These are phyloP conservation scores for Vinca minor DNA, from an alignment of 257 asterid genomes.

Conservation along the genomic window DNA sequence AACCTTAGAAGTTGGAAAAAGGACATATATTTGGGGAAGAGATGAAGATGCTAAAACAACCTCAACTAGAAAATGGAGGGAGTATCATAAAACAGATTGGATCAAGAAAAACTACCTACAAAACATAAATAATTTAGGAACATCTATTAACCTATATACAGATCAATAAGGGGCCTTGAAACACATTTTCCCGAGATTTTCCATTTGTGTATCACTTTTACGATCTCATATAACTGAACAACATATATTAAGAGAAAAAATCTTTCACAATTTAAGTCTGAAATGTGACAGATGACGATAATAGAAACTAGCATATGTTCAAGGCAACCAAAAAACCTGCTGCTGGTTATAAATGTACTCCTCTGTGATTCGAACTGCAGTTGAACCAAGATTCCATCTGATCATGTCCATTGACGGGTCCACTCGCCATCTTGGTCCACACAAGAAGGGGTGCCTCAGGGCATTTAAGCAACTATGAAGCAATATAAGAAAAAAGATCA, in stretches of 20 bases:
- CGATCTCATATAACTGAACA: not conserved
- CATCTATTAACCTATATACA: not conserved
- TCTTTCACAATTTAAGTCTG: not conserved
- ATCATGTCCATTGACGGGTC: constrained; percentile 77
- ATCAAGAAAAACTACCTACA: not conserved
- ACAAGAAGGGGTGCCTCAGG: constrained; percentile 89
- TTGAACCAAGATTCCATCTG: constrained; percentile 94
- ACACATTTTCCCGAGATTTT: not conserved
- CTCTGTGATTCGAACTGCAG: constrained; percentile 86
- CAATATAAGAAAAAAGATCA: not conserved
- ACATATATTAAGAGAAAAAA: not conserved
- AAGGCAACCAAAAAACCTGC: constrained; percentile 50
- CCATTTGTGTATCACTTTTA: not conserved
- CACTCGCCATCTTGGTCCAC: constrained; percentile 97
- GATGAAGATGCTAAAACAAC: too few relatives aligned
- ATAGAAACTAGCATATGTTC: not conserved
- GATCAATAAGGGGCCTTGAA: not conserved
- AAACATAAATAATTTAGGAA: not conserved
- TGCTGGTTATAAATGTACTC: constrained; percentile 85
- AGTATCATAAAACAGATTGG: not conserved
- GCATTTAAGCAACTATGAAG: constrained; percentile 73
- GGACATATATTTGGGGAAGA: too few relatives aligned
- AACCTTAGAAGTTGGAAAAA: too few relatives aligned
- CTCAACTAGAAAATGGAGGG: too few relatives aligned
- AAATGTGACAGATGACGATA: not conserved